Percentiles rank a stretch among this genome's conserved stretches.
Conservation (phyloP, 2,329 filamentous ascomycete species). For the Nemania diffusa region DNA sequence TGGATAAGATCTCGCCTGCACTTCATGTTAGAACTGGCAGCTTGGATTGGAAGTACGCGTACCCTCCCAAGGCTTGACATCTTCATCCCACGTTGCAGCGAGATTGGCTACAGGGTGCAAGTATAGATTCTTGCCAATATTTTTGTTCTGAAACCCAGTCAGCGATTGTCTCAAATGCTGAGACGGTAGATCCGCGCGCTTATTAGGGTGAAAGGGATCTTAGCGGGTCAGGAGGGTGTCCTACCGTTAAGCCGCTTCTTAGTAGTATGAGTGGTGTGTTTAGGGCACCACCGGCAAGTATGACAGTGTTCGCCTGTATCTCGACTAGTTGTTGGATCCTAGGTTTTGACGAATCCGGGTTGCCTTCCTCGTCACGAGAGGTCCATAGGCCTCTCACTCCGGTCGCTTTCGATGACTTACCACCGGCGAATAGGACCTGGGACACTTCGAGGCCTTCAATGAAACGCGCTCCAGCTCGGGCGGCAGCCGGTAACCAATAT, state of each 20-base stretch:
- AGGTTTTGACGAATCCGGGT: background rate
- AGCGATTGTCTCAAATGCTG: background rate
- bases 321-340: background rate
- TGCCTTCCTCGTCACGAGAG: conserved; percentile 7
- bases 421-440: conserved; percentile 60
- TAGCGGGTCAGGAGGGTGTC: background rate
- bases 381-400: conserved; percentile 16
- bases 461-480: conserved; percentile 79
- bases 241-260: conserved; percentile 14
- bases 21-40: background rate
- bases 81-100: conserved; percentile 7
- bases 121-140: conserved; percentile 27
- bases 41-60: background rate
- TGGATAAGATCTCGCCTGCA: conserved; percentile 21
- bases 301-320: conserved; percentile 17
- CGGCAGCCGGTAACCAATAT: conserved; percentile 82
- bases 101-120: conserved; percentile 18
- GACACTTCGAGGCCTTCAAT: conserved; percentile 83
- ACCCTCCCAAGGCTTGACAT: conserved; percentile 25
- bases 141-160: background rate
- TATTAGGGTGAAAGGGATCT: background rate
- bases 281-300: conserved; percentile 12
- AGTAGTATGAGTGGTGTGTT: conserved; percentile 18
- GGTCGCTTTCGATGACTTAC: background rate
- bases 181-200: too few species aligned